Evolutionary conservation across 495 filamentous ascomycete species (phyloP), one percentile per base, ranked within the genome.

Genomic region (Pyrenula aspistea): DNA sequence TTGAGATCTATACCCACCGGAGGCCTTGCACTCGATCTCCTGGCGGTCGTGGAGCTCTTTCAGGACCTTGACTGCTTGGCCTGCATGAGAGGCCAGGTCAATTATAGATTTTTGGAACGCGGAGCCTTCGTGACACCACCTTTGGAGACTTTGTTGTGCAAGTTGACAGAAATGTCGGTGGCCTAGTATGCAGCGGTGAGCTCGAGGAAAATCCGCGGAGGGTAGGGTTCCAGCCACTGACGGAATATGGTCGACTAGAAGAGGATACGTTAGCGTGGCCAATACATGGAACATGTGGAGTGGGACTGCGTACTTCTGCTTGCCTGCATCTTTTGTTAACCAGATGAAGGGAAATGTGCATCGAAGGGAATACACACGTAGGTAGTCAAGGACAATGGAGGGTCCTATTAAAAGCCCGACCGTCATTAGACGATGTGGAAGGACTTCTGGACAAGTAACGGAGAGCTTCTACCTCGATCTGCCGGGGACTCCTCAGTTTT

Each of bases 91-190:
- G n/a, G 47, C 22, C 36, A 12, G 11, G 24, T 63, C 19, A 64
- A 61, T 51, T 53, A 25, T 22, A 2, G 20, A 51, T 20, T 49
- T 11, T 21, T 56, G 50, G 2, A 22, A 19, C 21, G 49, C 53
- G 20, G 24, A 51, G 8, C 51, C 19, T n/a, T 49, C 12, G 22
- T 20, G 10, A 19, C 21, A 63, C 59, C 59, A 80, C 81, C 66
- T 67, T 88, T 88, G 22, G 79, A 80, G 55, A 88, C 80, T 62
- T 79, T 81, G 60, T 84, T 83, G 63, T 85, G 81, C 23, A 88
- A 70, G 65, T 88, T 87, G 21, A 77, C 72, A 25, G 78, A 83
- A 52, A 87, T 71, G 36, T 88, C 84, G 22, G 74, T 82, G 3
- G 83, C 83, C 78, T 84, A 61, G 52, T 63, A 61, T 20, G 61